Conservation (phyloP, 345 rosid species). For the Adansonia digitata region DNA sequence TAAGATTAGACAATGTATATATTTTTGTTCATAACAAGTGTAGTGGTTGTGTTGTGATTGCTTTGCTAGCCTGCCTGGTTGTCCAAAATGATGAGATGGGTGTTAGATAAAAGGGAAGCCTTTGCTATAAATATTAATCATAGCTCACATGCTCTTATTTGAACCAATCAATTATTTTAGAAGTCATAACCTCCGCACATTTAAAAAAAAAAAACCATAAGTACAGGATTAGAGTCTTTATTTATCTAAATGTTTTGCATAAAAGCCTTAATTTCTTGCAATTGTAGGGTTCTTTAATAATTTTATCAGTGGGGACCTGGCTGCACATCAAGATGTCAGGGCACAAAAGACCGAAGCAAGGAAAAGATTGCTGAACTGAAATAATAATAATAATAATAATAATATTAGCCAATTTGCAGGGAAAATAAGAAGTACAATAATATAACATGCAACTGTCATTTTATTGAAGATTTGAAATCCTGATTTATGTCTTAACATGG, state of each 20-base stretch:
- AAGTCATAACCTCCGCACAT: too few relatives aligned
- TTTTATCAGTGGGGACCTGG: not conserved
- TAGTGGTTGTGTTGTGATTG: not conserved
- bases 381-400: too few relatives aligned
- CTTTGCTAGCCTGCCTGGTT: not conserved
- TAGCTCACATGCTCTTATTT: not conserved
- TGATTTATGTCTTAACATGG: too few relatives aligned
- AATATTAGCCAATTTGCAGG: not conserved
- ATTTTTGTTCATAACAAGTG: not conserved
- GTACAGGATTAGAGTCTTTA: not conserved
- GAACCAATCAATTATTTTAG: not conserved
- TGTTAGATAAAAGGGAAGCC: not conserved
- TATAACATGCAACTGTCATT: too few relatives aligned
- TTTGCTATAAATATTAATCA: slow-evolving; percentile 1
- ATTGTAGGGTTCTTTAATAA: not conserved
- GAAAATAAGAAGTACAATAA: not conserved
- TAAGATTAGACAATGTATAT: too few relatives aligned
- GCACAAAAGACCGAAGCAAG: not conserved
- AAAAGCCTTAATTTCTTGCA: not conserved
- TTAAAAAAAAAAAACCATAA: not conserved
- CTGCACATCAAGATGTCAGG: too few relatives aligned
- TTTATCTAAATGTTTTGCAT: not conserved
- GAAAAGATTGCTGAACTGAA: not conserved
- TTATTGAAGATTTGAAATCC: too few relatives aligned
- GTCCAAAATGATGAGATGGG: slow-evolving; percentile 1